Conservation (phyloP, 192 early-diverging fungal genomes). For the Phlyctochytrium arcticum region DNA sequence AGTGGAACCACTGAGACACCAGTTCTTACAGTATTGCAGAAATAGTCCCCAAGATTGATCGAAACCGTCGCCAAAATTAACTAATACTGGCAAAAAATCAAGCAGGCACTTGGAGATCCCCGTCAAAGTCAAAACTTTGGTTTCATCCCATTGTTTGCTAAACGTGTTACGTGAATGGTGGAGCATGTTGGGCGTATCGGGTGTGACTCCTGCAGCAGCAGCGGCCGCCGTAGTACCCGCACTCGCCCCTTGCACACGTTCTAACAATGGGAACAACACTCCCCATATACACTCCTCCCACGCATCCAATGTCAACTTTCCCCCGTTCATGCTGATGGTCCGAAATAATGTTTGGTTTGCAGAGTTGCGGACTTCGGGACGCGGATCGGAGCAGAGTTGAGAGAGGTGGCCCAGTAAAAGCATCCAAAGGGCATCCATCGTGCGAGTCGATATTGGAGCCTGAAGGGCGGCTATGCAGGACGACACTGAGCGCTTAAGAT, state of each 20-base stretch:
- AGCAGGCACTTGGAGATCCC: conserved; percentile 67
- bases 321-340: conserved; percentile 87
- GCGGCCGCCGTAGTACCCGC: conserved; percentile 13
- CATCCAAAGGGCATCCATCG: conserved; percentile 79
- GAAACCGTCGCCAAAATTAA: conserved; percentile 57
- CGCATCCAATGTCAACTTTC: conserved; percentile 58
- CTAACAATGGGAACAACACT: conserved; percentile 78
- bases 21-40: conserved; percentile 69
- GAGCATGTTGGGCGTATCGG: conserved; percentile 9
- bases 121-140: conserved; percentile 68
- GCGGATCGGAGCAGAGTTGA: conserved; percentile 72
- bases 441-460: conserved; percentile 26
- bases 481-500: conserved; percentile 15
- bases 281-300: conserved; percentile 87
- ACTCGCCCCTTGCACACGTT: conserved; percentile 59
- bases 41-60: conserved; percentile 65
- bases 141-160: conserved; percentile 88
- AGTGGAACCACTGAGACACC: conserved; percentile 59
- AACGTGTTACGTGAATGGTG: conserved; percentile 59
- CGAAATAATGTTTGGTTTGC: conserved; percentile 94
- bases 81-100: conserved; percentile 60
- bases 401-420: conserved; percentile 79
- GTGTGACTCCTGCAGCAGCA: background rate
- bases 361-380: conserved; percentile 90
- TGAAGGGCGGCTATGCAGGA: conserved; percentile 18